Evolutionary conservation across 2,329 filamentous ascomycete species (phyloP), one percentile per base, ranked within the genome.

Genomic region (Clarireedia hainanense): DNA sequence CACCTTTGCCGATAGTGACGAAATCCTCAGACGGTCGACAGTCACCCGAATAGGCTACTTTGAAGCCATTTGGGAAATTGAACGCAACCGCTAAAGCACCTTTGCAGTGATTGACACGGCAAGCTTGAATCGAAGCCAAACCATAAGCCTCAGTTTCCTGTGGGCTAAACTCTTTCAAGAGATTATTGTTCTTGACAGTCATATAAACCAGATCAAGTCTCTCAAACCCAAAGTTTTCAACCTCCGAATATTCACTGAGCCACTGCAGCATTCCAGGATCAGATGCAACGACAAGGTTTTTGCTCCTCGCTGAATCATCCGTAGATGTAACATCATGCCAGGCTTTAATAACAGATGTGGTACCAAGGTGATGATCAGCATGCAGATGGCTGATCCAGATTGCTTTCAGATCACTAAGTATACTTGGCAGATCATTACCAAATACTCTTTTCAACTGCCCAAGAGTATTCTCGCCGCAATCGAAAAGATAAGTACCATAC

Each of bases 331-430:
- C 78, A 54, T 75, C 65, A 61, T 89, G 83, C 89, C 91, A 96
- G 5, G 88, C 88, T 65, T 81, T 85, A 66, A 97, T 82, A n/a
- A 97, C 75, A 5, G 84, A 81, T n/a, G 82, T 78, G 1, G 84
- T 88, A 27, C 94, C 94, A 20, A 99, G 80, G 68, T 97, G 94
- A 72, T 99, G 94, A 72, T 99, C 94, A 4, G 94, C 94, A 71
- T 99, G 94, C 60, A 95, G 76, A 73, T 99, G 94, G 70, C 89
- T 95, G 72, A 99, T 94, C 83, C 90, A 95, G 60, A 99, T 85
- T 63, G 84, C 81, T 53, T 85, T 86, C 45, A 99, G 76, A 60
- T 95, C 84, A 57, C 76, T 79, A n/a, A 99, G 75, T 12, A 96
- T 77, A n/a, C 84, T 76, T 27, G 75, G 75, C 3, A 92, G 74